Percentiles rank a stretch among this genome's conserved stretches.
Conservation (phyloP, 2,329 filamentous ascomycete species). For the Zymoseptoria brevis region DNA sequence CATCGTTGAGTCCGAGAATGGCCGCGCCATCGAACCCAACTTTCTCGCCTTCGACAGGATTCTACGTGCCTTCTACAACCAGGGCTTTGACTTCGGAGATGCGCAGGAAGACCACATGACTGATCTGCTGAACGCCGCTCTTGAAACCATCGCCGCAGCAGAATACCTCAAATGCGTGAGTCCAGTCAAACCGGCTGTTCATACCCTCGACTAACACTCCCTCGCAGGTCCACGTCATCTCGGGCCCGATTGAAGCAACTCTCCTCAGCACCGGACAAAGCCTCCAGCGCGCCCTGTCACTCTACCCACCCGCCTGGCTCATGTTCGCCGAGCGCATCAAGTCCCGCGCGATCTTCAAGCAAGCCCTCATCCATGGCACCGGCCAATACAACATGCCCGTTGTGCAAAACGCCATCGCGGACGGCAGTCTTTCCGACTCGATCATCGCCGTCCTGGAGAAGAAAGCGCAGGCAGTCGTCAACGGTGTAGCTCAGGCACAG, state of each 20-base stretch:
- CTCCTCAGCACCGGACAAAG: conserved; percentile 41
- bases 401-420: conserved; percentile 18
- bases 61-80: conserved; percentile 41
- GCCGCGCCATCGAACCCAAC: not conserved
- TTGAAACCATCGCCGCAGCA: conserved; percentile 38
- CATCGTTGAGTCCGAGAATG: not conserved
- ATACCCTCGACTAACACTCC: too few relatives aligned
- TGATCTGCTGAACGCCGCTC: conserved; percentile 33
- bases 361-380: conserved; percentile 39
- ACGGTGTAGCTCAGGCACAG: conserved; percentile 22
- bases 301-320: conserved; percentile 39
- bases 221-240: conserved; percentile 30
- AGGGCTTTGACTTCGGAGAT: conserved; percentile 35
- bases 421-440: conserved; percentile 15
- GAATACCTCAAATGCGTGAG: conserved; percentile 39
- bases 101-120: conserved; percentile 30
- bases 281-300: conserved; percentile 39
- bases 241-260: conserved; percentile 40
- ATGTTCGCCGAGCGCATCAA: conserved; percentile 39
- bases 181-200: too few relatives aligned
- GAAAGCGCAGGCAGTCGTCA: conserved; percentile 23
- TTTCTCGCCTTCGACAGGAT: conserved; percentile 35
- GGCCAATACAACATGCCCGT: conserved; percentile 32
- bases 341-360: conserved; percentile 39
- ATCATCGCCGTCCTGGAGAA: conserved; percentile 26